Evolutionary conservation across 2,329 filamentous ascomycete genomes (phyloP).

Genomic region (Penicillium thymicola): DNA sequence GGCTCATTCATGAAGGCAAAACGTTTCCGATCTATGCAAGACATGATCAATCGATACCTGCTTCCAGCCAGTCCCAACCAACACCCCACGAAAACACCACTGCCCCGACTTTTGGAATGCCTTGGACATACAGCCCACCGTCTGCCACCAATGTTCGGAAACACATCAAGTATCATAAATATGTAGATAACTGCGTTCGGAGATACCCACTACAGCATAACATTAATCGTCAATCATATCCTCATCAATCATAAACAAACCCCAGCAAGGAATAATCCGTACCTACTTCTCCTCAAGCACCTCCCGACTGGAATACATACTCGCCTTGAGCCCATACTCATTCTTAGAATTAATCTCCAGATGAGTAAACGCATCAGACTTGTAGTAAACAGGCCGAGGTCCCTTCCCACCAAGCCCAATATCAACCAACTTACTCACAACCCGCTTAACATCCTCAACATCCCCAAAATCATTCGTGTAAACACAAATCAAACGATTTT

Average conservation of each 20-base stretch:
- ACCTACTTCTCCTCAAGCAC: conserved; percentile 29
- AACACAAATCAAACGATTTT: conserved; percentile 65
- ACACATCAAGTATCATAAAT: not conserved
- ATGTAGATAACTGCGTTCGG: conserved; percentile 1
- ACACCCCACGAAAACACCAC: not conserved
- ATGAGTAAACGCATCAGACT: conserved; percentile 69
- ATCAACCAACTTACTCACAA: conserved; percentile 60
- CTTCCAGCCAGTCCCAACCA: not conserved
- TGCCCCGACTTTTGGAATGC: not conserved
- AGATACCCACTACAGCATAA: conserved; percentile 13
- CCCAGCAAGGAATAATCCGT: conserved; percentile 1
- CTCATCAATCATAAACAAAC: not conserved
- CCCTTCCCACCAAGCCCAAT: conserved; percentile 55
- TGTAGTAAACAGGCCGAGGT: conserved; percentile 67
- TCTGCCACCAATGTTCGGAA: not conserved
- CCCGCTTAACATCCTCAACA: conserved; percentile 63
- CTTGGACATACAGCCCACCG: not conserved
- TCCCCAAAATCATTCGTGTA: conserved; percentile 76
- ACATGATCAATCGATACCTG: not conserved
- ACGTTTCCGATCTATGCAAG: not conserved
- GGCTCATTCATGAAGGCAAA: not conserved
- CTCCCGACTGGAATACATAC: conserved; percentile 42
- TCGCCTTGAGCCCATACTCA: conserved; percentile 59
- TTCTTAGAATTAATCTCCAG: conserved; percentile 61
- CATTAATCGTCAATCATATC: conserved; percentile 8